Evolutionary conservation across 1,284 basidiomycete genomes (phyloP), one percentile per base, ranked within the genome.

Genomic region (Naganishia albida): DNA sequence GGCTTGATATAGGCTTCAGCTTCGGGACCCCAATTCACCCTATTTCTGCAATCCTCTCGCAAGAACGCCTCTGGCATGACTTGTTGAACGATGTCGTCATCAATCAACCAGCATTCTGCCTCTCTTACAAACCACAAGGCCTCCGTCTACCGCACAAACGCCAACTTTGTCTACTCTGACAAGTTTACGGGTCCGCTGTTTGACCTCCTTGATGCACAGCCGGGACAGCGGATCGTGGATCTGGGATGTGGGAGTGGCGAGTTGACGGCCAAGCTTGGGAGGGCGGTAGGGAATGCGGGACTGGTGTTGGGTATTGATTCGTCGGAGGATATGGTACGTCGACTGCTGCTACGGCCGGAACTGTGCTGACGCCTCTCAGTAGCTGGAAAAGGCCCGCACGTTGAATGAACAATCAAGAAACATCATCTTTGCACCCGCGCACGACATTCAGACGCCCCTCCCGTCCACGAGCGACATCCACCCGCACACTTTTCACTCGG

Each of bases 241-340:
- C 80, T 93, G 44, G 90, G 91, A 3, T 92, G 90, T 72, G 90
- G 91, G 4, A 89, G 86, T 50, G 90, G 89, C 0, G 87, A 92
- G 70, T 77, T 93, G 16, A 89, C 88, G 0, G 69, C 83, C 48
- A 78, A 82, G 65, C 80, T 92, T 49, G 81, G 83, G 56, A 72
- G 81, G 12, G 71, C 81, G 10, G 87, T 91, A 0, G 83, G 84
- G 16, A 67, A 69, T 8, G 75, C 78, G 0, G 90, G 89, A 0
- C 43, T 81, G 6, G 84, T 89, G 2, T 80, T 87, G 2, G 91
- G 88, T 0, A 79, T 87, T 8, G 91, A 93, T 75, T 80, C 82
- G 23, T 90, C 85, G 69, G 79, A 84, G 64, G 85, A 83, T 68
- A 91, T 91, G 90, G 89, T 89, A 68, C 62, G 83, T 75, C 25